Base-by-base conservation (phyloP, 139 green algal species). In the Micractinium conductrix region DNA sequence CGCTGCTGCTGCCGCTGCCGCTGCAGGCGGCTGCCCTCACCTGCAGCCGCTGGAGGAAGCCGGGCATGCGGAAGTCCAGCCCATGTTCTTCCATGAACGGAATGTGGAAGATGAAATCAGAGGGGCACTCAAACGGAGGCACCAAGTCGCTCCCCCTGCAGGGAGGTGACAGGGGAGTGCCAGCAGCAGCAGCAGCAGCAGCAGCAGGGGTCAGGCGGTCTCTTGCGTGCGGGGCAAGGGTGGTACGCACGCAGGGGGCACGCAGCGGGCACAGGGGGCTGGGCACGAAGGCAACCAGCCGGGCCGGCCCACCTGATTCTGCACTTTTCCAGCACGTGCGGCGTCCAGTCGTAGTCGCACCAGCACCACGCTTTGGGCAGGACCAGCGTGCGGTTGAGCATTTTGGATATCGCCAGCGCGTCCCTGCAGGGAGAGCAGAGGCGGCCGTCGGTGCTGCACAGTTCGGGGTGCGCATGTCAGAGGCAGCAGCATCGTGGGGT, bases 381-480 rank as follows among this genome's bases (percentile, higher is more conserved):
- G n/a, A 83, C 78, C 60, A 83, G 26, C 16, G 78, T 74, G n/a
- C 62, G 78, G 60, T 70, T 70, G 22, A 74, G 62, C 78, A 83
- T 63, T 2, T 21, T 12, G 35, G 78, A 42, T 6, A 22, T 43
- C 14, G 78, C 78, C 62, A 83, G 78, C 43, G 78, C 78, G 26
- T 83, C 78, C 38, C 76, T 82, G 76, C 76, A 82, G 35, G 38
- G 17, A 26, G 53, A 4, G 17, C 0, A 16, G 43, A 16, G 7
- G 8, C n/a, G n/a, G n/a, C n/a, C n/a, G n/a, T n/a, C n/a, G n/a
- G n/a, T n/a, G n/a, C n/a, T n/a, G n/a, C n/a, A n/a, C n/a, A n/a
- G n/a, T n/a, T n/a, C n/a, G n/a, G n/a, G n/a, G n/a, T n/a, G n/a
- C n/a, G n/a, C n/a, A n/a, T n/a, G n/a, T n/a, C n/a, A n/a, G n/a